Conservation (phyloP, 148 eudicot species). For the Oxyria digyna region DNA sequence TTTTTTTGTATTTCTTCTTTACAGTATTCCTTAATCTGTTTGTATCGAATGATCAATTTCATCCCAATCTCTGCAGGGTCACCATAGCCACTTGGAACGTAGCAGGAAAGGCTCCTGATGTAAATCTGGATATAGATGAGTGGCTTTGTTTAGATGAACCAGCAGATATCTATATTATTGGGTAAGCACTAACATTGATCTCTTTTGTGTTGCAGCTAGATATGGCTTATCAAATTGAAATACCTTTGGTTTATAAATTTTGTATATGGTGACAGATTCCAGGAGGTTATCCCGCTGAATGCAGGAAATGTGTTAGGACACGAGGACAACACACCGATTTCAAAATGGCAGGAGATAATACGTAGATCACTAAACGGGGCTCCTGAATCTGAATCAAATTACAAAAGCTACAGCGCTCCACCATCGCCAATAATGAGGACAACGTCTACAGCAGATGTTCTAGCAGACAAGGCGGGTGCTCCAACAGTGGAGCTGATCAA, state of each 20-base stretch:
- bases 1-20: neutral
- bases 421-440: conserved; percentile 60
- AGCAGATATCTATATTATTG: conserved; percentile 73
- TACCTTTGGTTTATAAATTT: too few species aligned
- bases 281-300: conserved; percentile 85
- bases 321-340: conserved; percentile 62
- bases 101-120: conserved; percentile 63
- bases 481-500: conserved; percentile 16
- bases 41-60: neutral
- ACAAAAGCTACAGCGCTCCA: conserved; percentile 70
- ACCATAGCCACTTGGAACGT: conserved; percentile 86
- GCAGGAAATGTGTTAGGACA: conserved; percentile 85
- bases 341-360: conserved; percentile 71
- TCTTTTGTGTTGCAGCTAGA: too few species aligned
- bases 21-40: neutral
- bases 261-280: conserved; percentile 81
- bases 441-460: conserved; percentile 43
- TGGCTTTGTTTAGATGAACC: conserved; percentile 78
- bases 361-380: conserved; percentile 57
- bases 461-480: conserved; percentile 25
- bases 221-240: too few species aligned
- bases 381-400: conserved; percentile 26
- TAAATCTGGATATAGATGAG: conserved; percentile 64
- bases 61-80: conserved; percentile 24
- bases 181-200: conserved; percentile 27